phyloP scores from a whole-genome alignment of 2,329 filamentous ascomycete species.

The Claviceps sp. region DNA sequence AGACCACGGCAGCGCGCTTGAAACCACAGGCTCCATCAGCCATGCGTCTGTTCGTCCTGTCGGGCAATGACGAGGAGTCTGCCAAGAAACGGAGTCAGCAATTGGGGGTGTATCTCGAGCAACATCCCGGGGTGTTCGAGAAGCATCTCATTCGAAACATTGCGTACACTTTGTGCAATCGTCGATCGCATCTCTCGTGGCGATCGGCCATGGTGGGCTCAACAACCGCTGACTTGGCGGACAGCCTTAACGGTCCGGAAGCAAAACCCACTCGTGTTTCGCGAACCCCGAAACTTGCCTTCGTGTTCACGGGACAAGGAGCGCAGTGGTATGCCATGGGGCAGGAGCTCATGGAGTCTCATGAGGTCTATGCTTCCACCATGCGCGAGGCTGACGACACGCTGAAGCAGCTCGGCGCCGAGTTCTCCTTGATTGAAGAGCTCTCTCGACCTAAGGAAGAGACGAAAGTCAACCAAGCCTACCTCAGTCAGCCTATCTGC shows the following conservation, averaged over 20 bases:
- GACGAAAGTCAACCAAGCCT: conserved; percentile 22
- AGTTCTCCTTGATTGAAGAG: conserved; percentile 25
- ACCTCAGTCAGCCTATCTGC: conserved; percentile 30
- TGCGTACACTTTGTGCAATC: conserved; percentile 33
- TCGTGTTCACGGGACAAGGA: conserved; percentile 27
- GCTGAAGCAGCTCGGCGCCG: conserved; percentile 20
- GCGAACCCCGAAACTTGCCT: conserved; percentile 13
- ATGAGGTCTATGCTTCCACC: conserved; percentile 21
- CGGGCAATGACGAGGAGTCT: conserved; percentile 24
- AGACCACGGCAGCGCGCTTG: conserved; percentile 3
- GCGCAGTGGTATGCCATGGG: conserved; percentile 26
- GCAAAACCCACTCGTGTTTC: conserved; percentile 7
- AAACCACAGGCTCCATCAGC: conserved; percentile 7
- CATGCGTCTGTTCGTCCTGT: conserved; percentile 27
- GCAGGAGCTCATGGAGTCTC: conserved; percentile 20
- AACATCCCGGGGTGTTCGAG: conserved; percentile 28
- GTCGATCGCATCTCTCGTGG: conserved; percentile 29
- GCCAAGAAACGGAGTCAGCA: conserved; percentile 17
- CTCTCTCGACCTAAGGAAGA: conserved; percentile 20
- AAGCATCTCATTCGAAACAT: conserved; percentile 30
- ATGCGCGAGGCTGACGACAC: conserved; percentile 19
- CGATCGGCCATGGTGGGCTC: conserved; percentile 29
- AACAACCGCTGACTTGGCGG: conserved; percentile 30
- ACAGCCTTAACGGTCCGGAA: conserved; percentile 24
- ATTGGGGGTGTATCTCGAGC: conserved; percentile 25